A percentile compares a stretch with the other conserved stretches of the same genome.
Evolutionary conservation across 192 early-diverging fungal species (phyloP).

Genomic region (Jimgerdemannia lactiflua): DNA sequence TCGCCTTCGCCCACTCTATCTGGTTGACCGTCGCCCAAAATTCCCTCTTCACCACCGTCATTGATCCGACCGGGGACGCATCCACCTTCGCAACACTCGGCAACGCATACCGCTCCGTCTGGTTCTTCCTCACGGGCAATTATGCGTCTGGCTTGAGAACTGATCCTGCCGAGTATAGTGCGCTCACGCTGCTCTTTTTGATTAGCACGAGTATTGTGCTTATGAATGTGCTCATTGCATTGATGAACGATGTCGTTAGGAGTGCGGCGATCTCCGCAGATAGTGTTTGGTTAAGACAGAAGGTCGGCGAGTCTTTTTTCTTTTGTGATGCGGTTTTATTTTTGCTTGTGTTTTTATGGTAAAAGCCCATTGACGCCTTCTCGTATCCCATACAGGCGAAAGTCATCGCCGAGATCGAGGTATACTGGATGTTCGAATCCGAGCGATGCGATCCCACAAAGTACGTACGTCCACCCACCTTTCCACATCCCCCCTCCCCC

Average conservation of each 20-base stretch:
- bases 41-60: neutral
- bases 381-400: neutral
- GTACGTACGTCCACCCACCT: too few relatives aligned
- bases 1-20: conserved; percentile 1
- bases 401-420: neutral
- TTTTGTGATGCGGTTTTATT: neutral
- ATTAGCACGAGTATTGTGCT: neutral
- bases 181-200: conserved; percentile 2
- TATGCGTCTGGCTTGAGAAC: neutral
- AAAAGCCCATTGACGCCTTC: too few relatives aligned
- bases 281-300: neutral
- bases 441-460: neutral
- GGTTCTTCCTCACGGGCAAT: conserved; percentile 1
- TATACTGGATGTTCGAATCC: conserved; percentile 1
- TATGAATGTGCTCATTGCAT: conserved; percentile 4
- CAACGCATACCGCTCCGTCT: neutral
- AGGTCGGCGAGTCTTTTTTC: too few relatives aligned
- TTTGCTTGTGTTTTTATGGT: too few relatives aligned
- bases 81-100: neutral
- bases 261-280: neutral
- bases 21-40: neutral
- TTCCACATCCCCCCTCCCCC: too few relatives aligned
- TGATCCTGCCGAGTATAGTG: neutral
- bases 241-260: neutral
- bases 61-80: neutral